Percentiles rank a stretch among this genome's conserved stretches.
Conservation (phyloP, 495 filamentous ascomycete genomes). For the Saxophila tyrrhenica region DNA sequence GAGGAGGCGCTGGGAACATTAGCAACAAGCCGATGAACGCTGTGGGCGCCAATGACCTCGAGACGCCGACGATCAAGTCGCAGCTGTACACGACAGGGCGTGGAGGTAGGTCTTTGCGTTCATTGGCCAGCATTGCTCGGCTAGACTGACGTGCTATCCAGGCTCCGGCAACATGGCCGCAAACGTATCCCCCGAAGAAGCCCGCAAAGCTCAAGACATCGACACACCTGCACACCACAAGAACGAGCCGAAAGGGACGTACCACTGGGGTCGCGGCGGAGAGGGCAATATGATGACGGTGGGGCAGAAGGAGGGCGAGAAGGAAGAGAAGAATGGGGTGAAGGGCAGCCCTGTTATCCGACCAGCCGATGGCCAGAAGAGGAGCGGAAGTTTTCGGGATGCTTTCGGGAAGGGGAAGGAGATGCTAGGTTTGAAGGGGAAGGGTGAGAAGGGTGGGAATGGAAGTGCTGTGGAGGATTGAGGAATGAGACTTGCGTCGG, state of each 20-base stretch:
- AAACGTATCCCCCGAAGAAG: slow-evolving; percentile 43
- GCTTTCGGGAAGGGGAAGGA: slow-evolving; percentile 19
- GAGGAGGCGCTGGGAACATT: slow-evolving; percentile 19
- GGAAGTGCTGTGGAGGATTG: neutral
- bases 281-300: slow-evolving; percentile 21
- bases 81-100: slow-evolving; percentile 74
- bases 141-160: neutral
- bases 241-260: slow-evolving; percentile 23
- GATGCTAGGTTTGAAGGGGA: slow-evolving; percentile 15
- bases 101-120: slow-evolving; percentile 34
- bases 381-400: slow-evolving; percentile 15
- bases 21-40: neutral
- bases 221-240: slow-evolving; percentile 40
- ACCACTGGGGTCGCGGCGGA: slow-evolving; percentile 35
- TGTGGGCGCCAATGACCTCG: slow-evolving; percentile 41
- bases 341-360: too few relatives aligned
- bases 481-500: neutral
- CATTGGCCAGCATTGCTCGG: too few relatives aligned
- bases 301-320: neutral
- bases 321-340: slow-evolving; percentile 1
- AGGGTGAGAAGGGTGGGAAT: slow-evolving; percentile 5
- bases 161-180: slow-evolving; percentile 30
- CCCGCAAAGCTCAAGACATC: slow-evolving; percentile 74
- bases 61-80: slow-evolving; percentile 73
- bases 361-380: slow-evolving; percentile 2